Percentiles rank a stretch among this genome's conserved stretches.
Evolutionary conservation across 2,329 filamentous ascomycete genomes (phyloP).

Genomic region (Harringtonia lauricola): DNA sequence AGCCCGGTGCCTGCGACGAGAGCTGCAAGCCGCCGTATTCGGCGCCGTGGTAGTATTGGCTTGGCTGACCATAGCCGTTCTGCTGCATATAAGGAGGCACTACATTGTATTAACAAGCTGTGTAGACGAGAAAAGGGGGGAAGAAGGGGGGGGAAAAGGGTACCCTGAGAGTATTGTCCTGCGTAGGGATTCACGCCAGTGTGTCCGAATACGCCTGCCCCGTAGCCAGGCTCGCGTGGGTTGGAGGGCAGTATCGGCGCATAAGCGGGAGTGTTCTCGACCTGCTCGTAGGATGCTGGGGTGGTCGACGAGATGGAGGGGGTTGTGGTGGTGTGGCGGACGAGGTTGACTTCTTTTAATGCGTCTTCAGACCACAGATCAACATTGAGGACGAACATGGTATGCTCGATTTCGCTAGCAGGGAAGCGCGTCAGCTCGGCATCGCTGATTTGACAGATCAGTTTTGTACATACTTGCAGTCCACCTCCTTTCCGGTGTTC

Average conservation of each 20-base stretch:
- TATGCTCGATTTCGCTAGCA: slow-evolving; percentile 46
- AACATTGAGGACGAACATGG: slow-evolving; percentile 49
- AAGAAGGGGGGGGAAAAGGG: background rate
- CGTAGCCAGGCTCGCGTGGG: slow-evolving; percentile 21
- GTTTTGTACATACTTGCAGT: slow-evolving; percentile 55
- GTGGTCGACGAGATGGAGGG: slow-evolving; percentile 76
- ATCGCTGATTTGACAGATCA: background rate
- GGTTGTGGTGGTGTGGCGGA: slow-evolving; percentile 50
- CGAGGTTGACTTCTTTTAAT: slow-evolving; percentile 53
- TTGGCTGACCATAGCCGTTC: slow-evolving; percentile 22
- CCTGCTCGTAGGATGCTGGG: slow-evolving; percentile 62
- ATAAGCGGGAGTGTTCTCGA: slow-evolving; percentile 22
- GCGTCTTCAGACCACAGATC: slow-evolving; percentile 59
- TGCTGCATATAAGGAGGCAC: slow-evolving; percentile 10
- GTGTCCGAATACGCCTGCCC: slow-evolving; percentile 15
- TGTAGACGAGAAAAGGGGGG: background rate
- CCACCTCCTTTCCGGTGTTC: slow-evolving; percentile 66
- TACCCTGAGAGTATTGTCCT: slow-evolving; percentile 15
- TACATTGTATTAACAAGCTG: background rate
- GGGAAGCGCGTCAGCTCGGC: too few relatives aligned
- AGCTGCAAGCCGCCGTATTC: slow-evolving; percentile 11
- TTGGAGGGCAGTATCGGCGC: slow-evolving; percentile 25
- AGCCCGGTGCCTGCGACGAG: slow-evolving; percentile 9
- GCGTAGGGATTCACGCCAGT: slow-evolving; percentile 16
- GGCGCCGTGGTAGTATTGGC: slow-evolving; percentile 19